These are phyloP conservation scores for Monosporascus sp. DNA, from an alignment of 2,329 filamentous ascomycete genomes.

Conservation along the genomic window DNA sequence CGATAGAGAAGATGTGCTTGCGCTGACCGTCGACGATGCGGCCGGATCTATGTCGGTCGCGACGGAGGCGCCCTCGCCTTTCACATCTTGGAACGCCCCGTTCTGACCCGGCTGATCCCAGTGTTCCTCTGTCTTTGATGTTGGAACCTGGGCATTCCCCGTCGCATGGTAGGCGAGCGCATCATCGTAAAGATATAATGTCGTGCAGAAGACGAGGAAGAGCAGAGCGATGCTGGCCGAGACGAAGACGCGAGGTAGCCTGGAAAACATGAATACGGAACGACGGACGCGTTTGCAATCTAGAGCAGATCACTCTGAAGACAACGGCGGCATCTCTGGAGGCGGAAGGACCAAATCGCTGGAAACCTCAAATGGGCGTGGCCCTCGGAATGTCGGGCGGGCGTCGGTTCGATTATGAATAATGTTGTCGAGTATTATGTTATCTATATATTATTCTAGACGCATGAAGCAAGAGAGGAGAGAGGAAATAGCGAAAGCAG, in stretches of 20 bases:
- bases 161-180: slow-evolving; percentile 9
- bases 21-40: background rate
- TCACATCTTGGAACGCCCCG: background rate
- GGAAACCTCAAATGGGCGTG: no score
- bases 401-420: no score
- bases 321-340: background rate
- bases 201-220: slow-evolving; percentile 20
- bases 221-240: slow-evolving; percentile 15
- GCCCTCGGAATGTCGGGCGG: no score
- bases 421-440: no score
- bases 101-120: slow-evolving; percentile 1
- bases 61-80: background rate
- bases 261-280: slow-evolving; percentile 17
- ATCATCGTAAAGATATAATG: slow-evolving; percentile 17
- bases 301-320: background rate
- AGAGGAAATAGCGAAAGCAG: no score
- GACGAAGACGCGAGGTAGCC: slow-evolving; percentile 19
- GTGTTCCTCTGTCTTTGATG: slow-evolving; percentile 3
- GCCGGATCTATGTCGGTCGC: background rate
- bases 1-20: background rate
- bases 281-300: background rate
- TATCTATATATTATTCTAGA: no score
- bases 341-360: no score
- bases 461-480: no score
- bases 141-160: slow-evolving; percentile 5